Evolutionary conservation across 2,329 filamentous ascomycete species (phyloP), one percentile per base, ranked within the genome.

Genomic region (Thyridium curvatum): DNA sequence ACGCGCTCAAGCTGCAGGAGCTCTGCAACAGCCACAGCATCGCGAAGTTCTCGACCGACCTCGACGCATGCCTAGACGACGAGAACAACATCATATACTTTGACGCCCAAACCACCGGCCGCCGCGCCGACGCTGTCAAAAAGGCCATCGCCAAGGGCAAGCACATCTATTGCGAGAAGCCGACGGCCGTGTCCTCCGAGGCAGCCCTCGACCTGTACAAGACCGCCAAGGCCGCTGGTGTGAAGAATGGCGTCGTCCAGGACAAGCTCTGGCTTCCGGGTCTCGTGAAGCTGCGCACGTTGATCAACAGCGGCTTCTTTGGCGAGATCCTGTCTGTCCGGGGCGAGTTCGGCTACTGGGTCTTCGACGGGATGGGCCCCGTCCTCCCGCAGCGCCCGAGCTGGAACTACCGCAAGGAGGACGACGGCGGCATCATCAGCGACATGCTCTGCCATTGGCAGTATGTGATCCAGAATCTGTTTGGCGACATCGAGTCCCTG

Each of bases 51-150:
- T 34, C 37, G 6, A 39, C 37, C 18, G 37, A 39, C 26, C 37
- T 39, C 26, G 32, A 39, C 26, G 32, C 31, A 12, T 18, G 31
- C 14, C 26, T 39, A 15, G 37, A 39, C 21, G 37, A 39, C 18
- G 31, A 31, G 8, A 12, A 21, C 14, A 34, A 39, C 37, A 39
- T 13, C 26, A 39, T 39, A 12, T 39, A 39, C 26, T 39, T 39
- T 32, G 37, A 39, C 32, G 37, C 37, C 12, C 37, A 39, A 31
- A 39, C 37, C 8, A 39, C 37, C 8, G 37, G 37, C 32, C 31
- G 37, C 18, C 18, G 37, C 5, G 4, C 5, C 37, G 37, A 39
- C 15, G 37, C 37, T 3, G 37, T 39, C 10, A 78, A 68, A 38
- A 77, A 34, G 18, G 37, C 37, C 12, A 39, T 39, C 18, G 17